Percentiles rank a stretch among this genome's conserved stretches.
Evolutionary conservation across 257 asterid genomes (phyloP).

Genomic region (Oldenlandia corymbosa): DNA sequence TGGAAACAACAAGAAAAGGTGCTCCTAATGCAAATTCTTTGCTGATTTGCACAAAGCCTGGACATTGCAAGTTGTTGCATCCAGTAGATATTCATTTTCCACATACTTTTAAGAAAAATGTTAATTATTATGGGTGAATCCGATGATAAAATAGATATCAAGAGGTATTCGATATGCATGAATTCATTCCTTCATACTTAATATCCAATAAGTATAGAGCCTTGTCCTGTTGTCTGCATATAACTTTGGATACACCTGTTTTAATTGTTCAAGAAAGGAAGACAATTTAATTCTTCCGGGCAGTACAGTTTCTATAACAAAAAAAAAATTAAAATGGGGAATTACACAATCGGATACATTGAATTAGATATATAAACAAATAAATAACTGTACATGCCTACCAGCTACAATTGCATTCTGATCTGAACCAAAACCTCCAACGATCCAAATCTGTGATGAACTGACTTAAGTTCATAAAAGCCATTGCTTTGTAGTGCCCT

Average conservation of each 20-base stretch:
- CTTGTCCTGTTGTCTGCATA: background rate
- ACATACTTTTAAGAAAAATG: too few species aligned
- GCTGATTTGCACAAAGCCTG: constrained; percentile 31
- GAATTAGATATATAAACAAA: too few species aligned
- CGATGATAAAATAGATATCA: too few species aligned
- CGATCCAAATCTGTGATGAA: constrained; percentile 23
- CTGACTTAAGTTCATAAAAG: constrained; percentile 25
- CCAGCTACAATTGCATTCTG: constrained; percentile 30
- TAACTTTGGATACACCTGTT: background rate
- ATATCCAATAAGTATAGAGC: background rate
- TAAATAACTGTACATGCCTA: too few species aligned
- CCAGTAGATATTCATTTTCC: too few species aligned
- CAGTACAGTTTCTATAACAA: too few species aligned
- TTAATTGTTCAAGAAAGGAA: too few species aligned
- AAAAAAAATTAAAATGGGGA: too few species aligned
- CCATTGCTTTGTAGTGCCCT: constrained; percentile 27
- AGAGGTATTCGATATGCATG: background rate
- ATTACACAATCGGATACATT: too few species aligned
- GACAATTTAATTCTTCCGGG: too few species aligned
- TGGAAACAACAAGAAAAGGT: constrained; percentile 17
- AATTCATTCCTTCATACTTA: background rate
- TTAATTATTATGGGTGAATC: too few species aligned
- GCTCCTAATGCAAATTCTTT: constrained; percentile 22
- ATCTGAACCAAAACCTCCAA: constrained; percentile 17
- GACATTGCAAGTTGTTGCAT: constrained; percentile 28